phyloP scores from a whole-genome alignment of 2,329 filamentous ascomycete genomes.

The Exophiala phaeomuriformis region DNA sequence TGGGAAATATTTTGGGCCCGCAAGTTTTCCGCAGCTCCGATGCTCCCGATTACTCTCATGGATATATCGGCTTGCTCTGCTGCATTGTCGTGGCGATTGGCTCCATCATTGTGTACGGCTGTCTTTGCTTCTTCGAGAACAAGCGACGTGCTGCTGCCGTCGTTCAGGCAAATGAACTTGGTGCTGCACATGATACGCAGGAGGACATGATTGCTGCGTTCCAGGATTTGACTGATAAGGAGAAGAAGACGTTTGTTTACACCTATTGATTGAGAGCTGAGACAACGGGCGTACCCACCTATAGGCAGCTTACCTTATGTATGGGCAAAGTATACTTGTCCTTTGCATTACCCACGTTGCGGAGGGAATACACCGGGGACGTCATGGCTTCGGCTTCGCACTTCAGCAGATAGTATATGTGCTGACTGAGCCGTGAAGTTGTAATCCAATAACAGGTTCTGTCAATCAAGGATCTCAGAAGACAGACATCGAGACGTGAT shows the following conservation, averaged over 20 bases:
- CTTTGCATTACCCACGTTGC: too few relatives aligned
- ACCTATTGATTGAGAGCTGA: conserved; percentile 16
- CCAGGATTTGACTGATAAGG: conserved; percentile 26
- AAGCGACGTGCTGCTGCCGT: conserved; percentile 10
- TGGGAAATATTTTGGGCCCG: conserved; percentile 50
- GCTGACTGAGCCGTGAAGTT: too few relatives aligned
- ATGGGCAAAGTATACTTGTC: too few relatives aligned
- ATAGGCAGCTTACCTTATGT: too few relatives aligned
- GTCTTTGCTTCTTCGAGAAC: conserved; percentile 26
- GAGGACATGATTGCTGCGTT: conserved; percentile 12
- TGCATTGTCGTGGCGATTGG: conserved; percentile 25
- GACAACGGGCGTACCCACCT: too few relatives aligned
- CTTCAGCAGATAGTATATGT: too few relatives aligned
- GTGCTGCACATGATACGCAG: too few relatives aligned
- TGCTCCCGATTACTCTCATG: conserved; percentile 24
- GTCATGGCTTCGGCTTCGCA: too few relatives aligned
- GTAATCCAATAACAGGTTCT: too few relatives aligned
- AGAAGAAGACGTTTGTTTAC: conserved; percentile 27
- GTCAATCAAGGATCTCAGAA: too few relatives aligned
- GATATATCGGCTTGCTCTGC: conserved; percentile 24
- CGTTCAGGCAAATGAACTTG: not conserved
- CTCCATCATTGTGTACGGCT: conserved; percentile 24
- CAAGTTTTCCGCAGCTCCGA: conserved; percentile 23
- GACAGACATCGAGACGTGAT: too few relatives aligned
- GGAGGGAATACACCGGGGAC: too few relatives aligned